Conservation (phyloP, 2,329 filamentous ascomycete species). For the Pseudocercospora fijiensis region DNA sequence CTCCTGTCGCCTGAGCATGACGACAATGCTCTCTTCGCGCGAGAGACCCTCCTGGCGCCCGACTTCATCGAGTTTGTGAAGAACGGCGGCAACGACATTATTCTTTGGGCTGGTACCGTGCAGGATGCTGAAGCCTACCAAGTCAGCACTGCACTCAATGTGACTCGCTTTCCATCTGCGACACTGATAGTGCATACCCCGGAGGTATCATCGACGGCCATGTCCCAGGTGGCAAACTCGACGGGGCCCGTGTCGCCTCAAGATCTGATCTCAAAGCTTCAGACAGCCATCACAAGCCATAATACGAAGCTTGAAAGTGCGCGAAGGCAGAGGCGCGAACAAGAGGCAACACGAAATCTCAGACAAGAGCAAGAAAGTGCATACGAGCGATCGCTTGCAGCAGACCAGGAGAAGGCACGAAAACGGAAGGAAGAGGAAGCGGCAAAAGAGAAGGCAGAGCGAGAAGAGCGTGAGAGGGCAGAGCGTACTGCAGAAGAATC, state of each 20-base stretch:
- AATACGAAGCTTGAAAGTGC: constrained; percentile 71
- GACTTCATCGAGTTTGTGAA: constrained; percentile 74
- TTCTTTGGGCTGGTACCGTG: constrained; percentile 91
- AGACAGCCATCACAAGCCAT: constrained; percentile 70
- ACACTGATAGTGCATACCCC: constrained; percentile 85
- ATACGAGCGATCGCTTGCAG: constrained; percentile 86
- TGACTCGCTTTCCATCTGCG: constrained; percentile 89
- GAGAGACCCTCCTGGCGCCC: constrained; percentile 74
- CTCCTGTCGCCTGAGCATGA: constrained; percentile 92
- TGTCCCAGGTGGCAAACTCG: constrained; percentile 83
- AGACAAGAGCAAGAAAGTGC: constrained; percentile 88
- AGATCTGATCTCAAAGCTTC: constrained; percentile 74
- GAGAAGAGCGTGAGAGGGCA: constrained; percentile 64
- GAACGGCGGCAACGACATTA: constrained; percentile 71
- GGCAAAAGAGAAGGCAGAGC: constrained; percentile 60
- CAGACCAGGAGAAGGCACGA: constrained; percentile 79
- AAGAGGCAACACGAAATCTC: constrained; percentile 76
- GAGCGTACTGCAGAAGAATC: constrained; percentile 59
- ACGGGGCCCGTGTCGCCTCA: constrained; percentile 67
- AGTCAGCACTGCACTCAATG: constrained; percentile 80
- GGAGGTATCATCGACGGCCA: constrained; percentile 76
- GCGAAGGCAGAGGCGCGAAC: constrained; percentile 73
- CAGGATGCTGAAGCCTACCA: constrained; percentile 93
- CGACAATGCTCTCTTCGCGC: constrained; percentile 78
- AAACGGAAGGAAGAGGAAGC: constrained; percentile 73